Base-by-base conservation (phyloP, 257 asterid genomes). In the Solanum rostratum region DNA sequence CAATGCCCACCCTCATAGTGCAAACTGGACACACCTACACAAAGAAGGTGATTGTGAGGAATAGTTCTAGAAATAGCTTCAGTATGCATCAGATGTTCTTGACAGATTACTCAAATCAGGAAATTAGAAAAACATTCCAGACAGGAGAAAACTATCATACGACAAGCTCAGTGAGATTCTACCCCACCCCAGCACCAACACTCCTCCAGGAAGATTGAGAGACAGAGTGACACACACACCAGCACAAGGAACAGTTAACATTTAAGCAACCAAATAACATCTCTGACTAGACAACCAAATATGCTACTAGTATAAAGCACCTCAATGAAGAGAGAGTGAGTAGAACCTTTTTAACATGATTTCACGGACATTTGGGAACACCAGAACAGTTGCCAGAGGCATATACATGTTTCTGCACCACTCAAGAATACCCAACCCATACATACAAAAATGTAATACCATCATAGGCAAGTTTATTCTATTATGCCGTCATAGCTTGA, bases 11-110 rank as follows among this genome's bases (percentile, higher is more conserved):
- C 92, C 97, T 91, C 92, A 91, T 86, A 69, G 92, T 85, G 84
- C 98, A 97, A 87, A 95, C 93, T 79, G 98, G 99, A 88, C 99
- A 97, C 69, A 95, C 97, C 99, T 97, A 97, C 88, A 88, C 84
- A 71, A 54, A 54, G 81, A 82, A 62, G 82, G 57, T 18, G 5
- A 50, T 13, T 76, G 46, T 76, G 82, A 49, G 41, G 24, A 76
- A 46, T 16, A 50, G 45, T 24, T 76, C 60, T 24, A 27, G 29
- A 74, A 49, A 76, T 29, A 49, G 59, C 52, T 14, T 16, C 39
- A 29, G 52, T 46, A 74, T 49, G 45, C 45, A 10, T 49, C 82
- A 15, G 27, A 27, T 27, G 37, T 76, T 76, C 39, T 50, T 50
- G 63, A 50, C 63, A 49, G 22, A 49, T 11, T 3, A 76, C 62